Conservation (phyloP, 1,139 yeast species). For the Yamadazyma pseudoaaseri region DNA sequence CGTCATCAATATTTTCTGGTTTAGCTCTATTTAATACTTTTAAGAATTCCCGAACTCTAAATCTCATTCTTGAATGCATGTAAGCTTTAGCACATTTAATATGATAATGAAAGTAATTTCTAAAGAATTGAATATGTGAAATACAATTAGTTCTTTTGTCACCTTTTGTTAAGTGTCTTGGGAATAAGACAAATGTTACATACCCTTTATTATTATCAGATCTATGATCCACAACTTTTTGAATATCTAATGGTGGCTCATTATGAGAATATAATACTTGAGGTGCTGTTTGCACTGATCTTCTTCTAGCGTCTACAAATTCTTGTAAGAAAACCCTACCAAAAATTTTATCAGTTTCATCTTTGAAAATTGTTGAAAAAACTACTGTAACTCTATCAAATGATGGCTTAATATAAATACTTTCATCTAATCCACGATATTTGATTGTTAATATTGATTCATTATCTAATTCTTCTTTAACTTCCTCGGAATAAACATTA, state of each 20-base stretch:
- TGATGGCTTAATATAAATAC: conserved; percentile 86
- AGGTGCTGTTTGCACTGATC: conserved; percentile 97
- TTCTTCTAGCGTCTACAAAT: conserved; percentile 91
- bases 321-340: conserved; percentile 96
- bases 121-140: conserved; percentile 84
- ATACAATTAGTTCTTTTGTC: conserved; percentile 82
- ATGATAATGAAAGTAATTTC: conserved; percentile 97
- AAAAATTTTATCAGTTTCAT: conserved; percentile 93
- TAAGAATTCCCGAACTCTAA: conserved; percentile 86
- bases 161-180: conserved; percentile 68
- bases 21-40: conserved; percentile 96
- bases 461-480: conserved; percentile 45
- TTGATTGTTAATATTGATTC: conserved; percentile 71
- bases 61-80: conserved; percentile 98
- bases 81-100: conserved; percentile 97
- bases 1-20: conserved; percentile 84
- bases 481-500: conserved; percentile 50
- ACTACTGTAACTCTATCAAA: conserved; percentile 96
- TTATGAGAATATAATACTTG: conserved; percentile 89
- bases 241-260: conserved; percentile 92
- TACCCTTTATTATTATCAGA: conserved; percentile 60
- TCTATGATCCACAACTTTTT: conserved; percentile 27
- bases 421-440: conserved; percentile 86
- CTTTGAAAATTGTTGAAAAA: conserved; percentile 90
- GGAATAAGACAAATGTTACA: conserved; percentile 72